Conservation (phyloP, 2,329 filamentous ascomycete species). For the Calonectria crousiana region DNA sequence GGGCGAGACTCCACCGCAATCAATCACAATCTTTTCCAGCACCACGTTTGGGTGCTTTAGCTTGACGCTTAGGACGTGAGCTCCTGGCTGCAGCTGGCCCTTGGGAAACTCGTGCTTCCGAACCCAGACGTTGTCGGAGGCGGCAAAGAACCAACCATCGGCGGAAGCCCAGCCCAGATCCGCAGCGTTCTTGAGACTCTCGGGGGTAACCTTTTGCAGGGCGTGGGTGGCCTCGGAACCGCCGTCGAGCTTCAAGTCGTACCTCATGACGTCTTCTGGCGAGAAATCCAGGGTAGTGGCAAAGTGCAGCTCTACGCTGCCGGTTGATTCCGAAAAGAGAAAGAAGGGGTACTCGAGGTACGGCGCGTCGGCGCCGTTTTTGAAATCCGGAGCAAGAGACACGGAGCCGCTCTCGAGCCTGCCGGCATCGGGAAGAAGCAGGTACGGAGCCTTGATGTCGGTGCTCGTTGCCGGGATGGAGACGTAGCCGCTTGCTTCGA, state of each 20-base stretch:
- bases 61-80: constrained; percentile 17
- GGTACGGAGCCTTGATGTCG: constrained; percentile 8
- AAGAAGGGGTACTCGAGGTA: constrained; percentile 30
- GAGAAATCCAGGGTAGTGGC: constrained; percentile 30
- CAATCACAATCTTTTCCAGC: constrained; percentile 37
- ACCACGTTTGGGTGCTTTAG: constrained; percentile 31
- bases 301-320: constrained; percentile 23
- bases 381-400: background rate
- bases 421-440: constrained; percentile 26
- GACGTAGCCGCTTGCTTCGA: constrained; percentile 68
- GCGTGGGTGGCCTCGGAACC: background rate
- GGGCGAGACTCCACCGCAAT: constrained; percentile 19
- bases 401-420: constrained; percentile 28
- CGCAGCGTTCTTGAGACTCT: constrained; percentile 31
- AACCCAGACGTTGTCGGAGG: constrained; percentile 32
- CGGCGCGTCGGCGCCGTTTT: accelerated
- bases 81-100: background rate
- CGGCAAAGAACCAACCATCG: constrained; percentile 36
- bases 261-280: constrained; percentile 18
- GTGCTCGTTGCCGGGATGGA: constrained; percentile 32
- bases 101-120: constrained; percentile 13
- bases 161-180: constrained; percentile 34
- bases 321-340: constrained; percentile 9
- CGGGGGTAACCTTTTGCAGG: constrained; percentile 20
- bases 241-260: constrained; percentile 25